Percentiles rank a stretch among this genome's conserved stretches.
These are phyloP conservation scores for Chlorella vulgaris DNA, from an alignment of 139 green algal genomes.

Conservation along the genomic window DNA sequence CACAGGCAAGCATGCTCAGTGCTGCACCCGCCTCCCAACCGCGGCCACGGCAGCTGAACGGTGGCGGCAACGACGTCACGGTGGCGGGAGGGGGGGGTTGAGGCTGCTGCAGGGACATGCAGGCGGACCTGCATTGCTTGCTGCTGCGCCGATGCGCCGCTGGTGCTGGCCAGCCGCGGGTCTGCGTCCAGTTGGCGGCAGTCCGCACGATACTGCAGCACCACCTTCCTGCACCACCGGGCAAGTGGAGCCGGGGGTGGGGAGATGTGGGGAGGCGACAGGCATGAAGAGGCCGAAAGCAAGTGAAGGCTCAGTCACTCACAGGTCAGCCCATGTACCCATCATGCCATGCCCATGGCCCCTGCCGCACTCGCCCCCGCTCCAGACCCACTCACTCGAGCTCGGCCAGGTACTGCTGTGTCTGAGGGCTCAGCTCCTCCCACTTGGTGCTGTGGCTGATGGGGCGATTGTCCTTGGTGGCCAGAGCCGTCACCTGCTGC, in stretches of 20 bases:
- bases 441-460: constrained; percentile 57
- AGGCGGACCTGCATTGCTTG: constrained; percentile 13
- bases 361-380: background rate
- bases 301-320: constrained; percentile 1
- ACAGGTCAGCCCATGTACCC: too few species aligned
- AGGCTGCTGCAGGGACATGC: too few species aligned
- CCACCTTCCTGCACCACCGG: constrained; percentile 37
- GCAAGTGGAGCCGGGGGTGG: background rate
- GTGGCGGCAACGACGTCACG: too few species aligned
- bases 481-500: constrained; percentile 38
- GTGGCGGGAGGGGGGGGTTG: too few species aligned
- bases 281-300: background rate
- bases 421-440: constrained; percentile 55
- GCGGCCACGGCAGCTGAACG: too few species aligned
- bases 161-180: constrained; percentile 21
- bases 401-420: constrained; percentile 53
- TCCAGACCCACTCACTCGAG: constrained; percentile 41
- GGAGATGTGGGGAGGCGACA: too few species aligned
- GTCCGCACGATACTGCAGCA: constrained; percentile 44
- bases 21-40: too few species aligned
- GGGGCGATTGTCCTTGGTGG: constrained; percentile 49
- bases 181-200: constrained; percentile 49
- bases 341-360: background rate
- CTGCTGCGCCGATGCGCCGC: constrained; percentile 19
- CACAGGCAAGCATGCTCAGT: too few species aligned